Evolutionary conservation across 2,329 filamentous ascomycete genomes (phyloP), one percentile per base, ranked within the genome.

Genomic region (Lecanicillium sp.): DNA sequence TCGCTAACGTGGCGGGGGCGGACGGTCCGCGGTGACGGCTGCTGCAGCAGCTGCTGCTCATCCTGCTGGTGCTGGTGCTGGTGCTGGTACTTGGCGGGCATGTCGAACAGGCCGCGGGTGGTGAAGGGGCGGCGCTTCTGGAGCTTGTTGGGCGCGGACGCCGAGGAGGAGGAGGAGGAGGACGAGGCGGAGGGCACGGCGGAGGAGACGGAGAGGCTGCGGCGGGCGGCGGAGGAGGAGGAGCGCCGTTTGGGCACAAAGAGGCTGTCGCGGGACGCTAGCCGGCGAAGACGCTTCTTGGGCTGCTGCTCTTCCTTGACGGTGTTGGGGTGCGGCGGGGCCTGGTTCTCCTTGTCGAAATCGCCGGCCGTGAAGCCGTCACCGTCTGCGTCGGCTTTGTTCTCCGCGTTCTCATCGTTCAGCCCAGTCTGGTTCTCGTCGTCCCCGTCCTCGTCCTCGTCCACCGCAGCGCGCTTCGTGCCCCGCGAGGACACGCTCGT

Each of bases 251-350:
- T 61, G 26, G 64, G 60, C 11, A 62, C 49, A 44, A 62, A 48
- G 45, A 65, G 53, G 51, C 75, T 67, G 52, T 73, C 64, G 10
- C 69, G 64, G n/a, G 70, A 69, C 48, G 71, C 63, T 7, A 69
- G 73, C 63, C 75, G 75, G 48, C 78, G 73, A 41, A 79, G 63
- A 60, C 77, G 78, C 67, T 78, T 78, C 53, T 63, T 64, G 12
- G 63, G 62, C 10, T 61, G 60, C 8, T 53, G 55, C 11, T 56
- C 42, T 19, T 32, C 35, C 49, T 68, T 66, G 19, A 70, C 63
- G 53, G 67, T 69, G 38, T 59, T 57, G 41, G 48, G 51, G 29
- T 51, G 59, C 52, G 52, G 53, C 45, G 56, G 60, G 15, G 54
- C 35, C 19, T 49, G 47, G 24, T 50, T 51, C 35, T 51, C 49